Percentiles rank a stretch among this genome's conserved stretches.
Conservation (phyloP, 2,329 filamentous ascomycete species). For the Curvularia lunata region DNA sequence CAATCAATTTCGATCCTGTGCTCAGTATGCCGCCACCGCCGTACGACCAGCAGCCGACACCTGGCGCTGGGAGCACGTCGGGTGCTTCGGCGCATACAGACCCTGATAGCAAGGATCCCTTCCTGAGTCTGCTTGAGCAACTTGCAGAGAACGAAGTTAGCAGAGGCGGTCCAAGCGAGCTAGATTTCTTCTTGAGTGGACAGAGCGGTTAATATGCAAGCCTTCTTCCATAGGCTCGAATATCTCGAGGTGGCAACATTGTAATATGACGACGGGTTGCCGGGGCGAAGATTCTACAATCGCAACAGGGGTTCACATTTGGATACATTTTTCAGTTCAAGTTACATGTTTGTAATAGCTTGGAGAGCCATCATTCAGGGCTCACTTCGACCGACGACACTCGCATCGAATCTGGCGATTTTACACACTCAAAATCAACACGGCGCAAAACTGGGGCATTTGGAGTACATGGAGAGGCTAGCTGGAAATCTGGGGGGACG, state of each 20-base stretch:
- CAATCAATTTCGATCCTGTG: constrained; percentile 48
- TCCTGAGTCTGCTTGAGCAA: constrained; percentile 79
- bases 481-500: constrained; percentile 8
- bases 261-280: constrained; percentile 7
- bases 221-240: constrained; percentile 9
- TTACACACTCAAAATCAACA: constrained; percentile 7
- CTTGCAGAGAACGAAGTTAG: constrained; percentile 80
- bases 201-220: constrained; percentile 32
- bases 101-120: constrained; percentile 74
- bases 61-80: constrained; percentile 53
- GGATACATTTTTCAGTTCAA: constrained; percentile 15
- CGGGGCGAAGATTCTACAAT: constrained; percentile 8
- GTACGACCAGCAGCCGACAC: constrained; percentile 53
- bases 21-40: constrained; percentile 50
- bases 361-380: constrained; percentile 19
- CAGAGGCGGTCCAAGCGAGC: constrained; percentile 71
- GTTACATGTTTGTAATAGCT: constrained; percentile 20
- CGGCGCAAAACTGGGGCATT: constrained; percentile 20
- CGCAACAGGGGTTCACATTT: constrained; percentile 2
- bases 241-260: neutral
- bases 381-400: constrained; percentile 5
- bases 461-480: constrained; percentile 3
- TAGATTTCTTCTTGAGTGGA: constrained; percentile 74
- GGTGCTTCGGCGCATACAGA: constrained; percentile 51
- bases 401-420: constrained; percentile 6